phyloP scores from a whole-genome alignment of 148 eudicot species.

The Gaultheria prostrata region DNA sequence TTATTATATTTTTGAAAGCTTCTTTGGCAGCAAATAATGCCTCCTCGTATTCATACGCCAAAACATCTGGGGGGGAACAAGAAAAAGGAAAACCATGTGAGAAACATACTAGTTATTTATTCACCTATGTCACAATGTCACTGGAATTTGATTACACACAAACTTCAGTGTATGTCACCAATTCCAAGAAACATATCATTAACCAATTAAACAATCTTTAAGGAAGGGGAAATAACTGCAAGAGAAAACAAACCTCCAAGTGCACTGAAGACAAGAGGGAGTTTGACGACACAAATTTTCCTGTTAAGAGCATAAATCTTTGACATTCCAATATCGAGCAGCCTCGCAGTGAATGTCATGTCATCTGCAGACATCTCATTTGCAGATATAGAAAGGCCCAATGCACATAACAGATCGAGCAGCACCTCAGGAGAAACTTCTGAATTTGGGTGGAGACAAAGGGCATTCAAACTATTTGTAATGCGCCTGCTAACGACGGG shows the following conservation, averaged over 20 bases:
- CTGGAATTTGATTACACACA: not conserved
- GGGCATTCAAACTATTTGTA: conserved; percentile 60
- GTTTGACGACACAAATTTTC: conserved; percentile 66
- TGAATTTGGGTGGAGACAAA: conserved; percentile 51
- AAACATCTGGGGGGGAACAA: conserved; percentile 52
- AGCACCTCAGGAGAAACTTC: conserved; percentile 71
- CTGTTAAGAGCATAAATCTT: conserved; percentile 59
- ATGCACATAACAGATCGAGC: conserved; percentile 63
- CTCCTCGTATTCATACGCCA: conserved; percentile 82
- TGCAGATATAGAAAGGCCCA: conserved; percentile 49
- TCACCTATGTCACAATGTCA: not conserved
- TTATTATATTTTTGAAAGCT: conserved; percentile 68
- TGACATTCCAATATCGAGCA: conserved; percentile 76
- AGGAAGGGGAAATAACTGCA: not conserved
- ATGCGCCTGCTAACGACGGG: conserved; percentile 77
- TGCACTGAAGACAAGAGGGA: conserved; percentile 68
- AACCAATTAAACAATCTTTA: not conserved
- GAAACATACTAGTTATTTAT: conserved; percentile 14
- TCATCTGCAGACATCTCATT: conserved; percentile 78
- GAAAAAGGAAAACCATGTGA: conserved; percentile 5
- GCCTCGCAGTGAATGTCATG: conserved; percentile 77
- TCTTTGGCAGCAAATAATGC: conserved; percentile 71
- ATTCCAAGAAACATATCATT: not conserved
- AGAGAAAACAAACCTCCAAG: conserved; percentile 53
- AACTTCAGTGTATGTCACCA: not conserved